Percentiles rank a stretch among this genome's conserved stretches.
These are phyloP conservation scores for Ophiostoma sp. DNA, from an alignment of 2,329 filamentous ascomycete species.

Conservation along the genomic window DNA sequence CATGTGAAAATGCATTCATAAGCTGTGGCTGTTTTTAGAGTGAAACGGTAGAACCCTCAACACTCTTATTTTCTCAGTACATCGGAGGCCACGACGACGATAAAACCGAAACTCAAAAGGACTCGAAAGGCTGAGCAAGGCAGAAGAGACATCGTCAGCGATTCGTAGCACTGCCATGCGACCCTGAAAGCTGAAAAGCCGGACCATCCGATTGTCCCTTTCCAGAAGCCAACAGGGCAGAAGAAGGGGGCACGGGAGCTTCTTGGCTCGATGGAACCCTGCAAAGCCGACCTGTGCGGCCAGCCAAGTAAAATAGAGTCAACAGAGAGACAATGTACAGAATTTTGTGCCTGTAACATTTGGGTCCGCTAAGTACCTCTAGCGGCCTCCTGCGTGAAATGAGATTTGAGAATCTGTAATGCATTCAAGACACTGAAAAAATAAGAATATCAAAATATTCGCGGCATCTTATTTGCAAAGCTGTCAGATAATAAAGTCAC, in stretches of 20 bases:
- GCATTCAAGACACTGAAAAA: not conserved
- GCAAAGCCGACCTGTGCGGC: not conserved
- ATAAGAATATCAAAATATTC: not conserved
- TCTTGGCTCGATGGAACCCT: constrained; percentile 15
- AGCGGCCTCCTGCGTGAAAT: constrained; percentile 7
- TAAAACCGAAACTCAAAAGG: not conserved
- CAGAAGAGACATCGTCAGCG: not conserved
- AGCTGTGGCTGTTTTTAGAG: not conserved
- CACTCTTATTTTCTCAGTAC: too few relatives aligned
- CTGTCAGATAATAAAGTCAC: not conserved
- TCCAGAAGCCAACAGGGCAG: not conserved
- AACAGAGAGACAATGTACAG: constrained; percentile 1
- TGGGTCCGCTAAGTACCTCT: not conserved
- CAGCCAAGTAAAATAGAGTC: constrained; percentile 16
- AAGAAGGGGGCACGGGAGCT: constrained; percentile 1
- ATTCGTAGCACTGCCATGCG: not conserved
- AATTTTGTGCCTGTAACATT: not conserved
- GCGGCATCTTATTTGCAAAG: not conserved
- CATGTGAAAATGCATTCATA: constrained; percentile 1
- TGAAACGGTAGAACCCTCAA: not conserved
- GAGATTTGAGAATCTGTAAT: not conserved
- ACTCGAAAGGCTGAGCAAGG: not conserved
- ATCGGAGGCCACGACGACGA: not conserved
- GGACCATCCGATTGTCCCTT: constrained; percentile 11
- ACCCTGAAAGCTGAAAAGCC: not conserved